Percentiles rank a stretch among this genome's conserved stretches.
These are phyloP conservation scores for Salix caprea DNA, from an alignment of 345 rosid genomes.

Conservation along the genomic window DNA sequence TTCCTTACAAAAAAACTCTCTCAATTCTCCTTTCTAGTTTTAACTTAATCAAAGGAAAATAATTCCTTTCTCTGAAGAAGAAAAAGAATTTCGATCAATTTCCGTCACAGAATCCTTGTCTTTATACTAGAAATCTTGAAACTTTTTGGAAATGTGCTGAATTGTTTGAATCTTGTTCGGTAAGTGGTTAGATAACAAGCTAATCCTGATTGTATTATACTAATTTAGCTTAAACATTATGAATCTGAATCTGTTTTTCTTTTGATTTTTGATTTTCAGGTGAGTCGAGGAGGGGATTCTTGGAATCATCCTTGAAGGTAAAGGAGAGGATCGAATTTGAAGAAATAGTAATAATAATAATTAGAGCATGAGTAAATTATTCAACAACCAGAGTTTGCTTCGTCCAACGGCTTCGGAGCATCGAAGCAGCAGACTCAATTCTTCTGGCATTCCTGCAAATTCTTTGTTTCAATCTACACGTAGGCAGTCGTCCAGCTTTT, in stretches of 20 bases:
- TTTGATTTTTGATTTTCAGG: background rate
- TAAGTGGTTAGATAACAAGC: background rate
- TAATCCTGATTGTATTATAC: background rate
- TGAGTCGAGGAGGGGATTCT: conserved; percentile 18
- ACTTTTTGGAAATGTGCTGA: background rate
- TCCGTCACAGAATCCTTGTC: too few relatives aligned
- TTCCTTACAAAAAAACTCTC: background rate
- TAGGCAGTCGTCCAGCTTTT: conserved; percentile 39
- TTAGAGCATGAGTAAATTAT: conserved; percentile 55
- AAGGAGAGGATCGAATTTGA: conserved; percentile 28
- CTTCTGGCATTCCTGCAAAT: conserved; percentile 43
- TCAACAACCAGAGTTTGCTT: conserved; percentile 52
- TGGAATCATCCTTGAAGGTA: conserved; percentile 29
- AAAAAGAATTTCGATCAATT: too few relatives aligned
- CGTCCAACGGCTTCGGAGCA: conserved; percentile 51
- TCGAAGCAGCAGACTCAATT: conserved; percentile 58
- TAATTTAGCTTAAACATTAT: background rate
- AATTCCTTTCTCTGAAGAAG: background rate
- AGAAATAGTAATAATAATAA: conserved; percentile 18
- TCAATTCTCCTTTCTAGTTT: background rate
- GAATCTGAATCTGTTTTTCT: background rate
- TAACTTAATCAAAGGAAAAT: background rate
- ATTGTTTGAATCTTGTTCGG: background rate
- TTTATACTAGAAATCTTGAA: too few relatives aligned
- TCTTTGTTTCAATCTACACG: conserved; percentile 44